Conservation (phyloP, 148 eudicot species). For the Rhododendron vialii region DNA sequence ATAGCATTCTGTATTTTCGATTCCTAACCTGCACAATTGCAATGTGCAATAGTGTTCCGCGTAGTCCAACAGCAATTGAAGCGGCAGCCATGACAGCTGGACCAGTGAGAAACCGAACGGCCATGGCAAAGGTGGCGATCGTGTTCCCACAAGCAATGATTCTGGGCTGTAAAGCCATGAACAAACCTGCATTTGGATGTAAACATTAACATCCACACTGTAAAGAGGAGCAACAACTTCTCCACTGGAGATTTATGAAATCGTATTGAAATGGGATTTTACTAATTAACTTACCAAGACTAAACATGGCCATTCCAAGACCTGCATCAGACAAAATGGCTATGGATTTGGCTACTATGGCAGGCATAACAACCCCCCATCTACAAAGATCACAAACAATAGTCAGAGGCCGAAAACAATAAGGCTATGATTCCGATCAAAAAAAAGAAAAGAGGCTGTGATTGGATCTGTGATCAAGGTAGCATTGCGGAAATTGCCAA, state of each 20-base stretch:
- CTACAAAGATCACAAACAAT: slow-evolving; percentile 22
- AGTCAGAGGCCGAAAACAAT: not conserved
- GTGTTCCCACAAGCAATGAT: slow-evolving; percentile 90
- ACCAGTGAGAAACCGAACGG: slow-evolving; percentile 75
- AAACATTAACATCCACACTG: not conserved
- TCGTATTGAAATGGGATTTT: not conserved
- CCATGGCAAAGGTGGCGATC: slow-evolving; percentile 75
- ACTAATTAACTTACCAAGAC: slow-evolving; percentile 56
- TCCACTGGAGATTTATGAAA: not conserved
- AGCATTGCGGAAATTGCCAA: not conserved
- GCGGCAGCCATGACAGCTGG: slow-evolving; percentile 93
- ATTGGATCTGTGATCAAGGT: not conserved
- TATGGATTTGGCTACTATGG: slow-evolving; percentile 73
- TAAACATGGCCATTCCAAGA: slow-evolving; percentile 98
- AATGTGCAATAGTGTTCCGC: slow-evolving; percentile 66
- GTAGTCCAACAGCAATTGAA: slow-evolving; percentile 73
- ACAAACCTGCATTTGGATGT: slow-evolving; percentile 42
- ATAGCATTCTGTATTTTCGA: not conserved
- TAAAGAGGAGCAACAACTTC: not conserved
- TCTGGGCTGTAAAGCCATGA: slow-evolving; percentile 89
- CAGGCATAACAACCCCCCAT: slow-evolving; percentile 88
- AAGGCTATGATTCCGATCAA: not conserved
- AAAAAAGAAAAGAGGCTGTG: not conserved
- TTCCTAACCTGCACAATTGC: slow-evolving; percentile 75
- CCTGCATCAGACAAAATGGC: slow-evolving; percentile 93